A percentile compares a stretch with the other conserved stretches of the same genome.
phyloP scores from a whole-genome alignment of 1,284 basidiomycete genomes.

The Coriolopsis trogii region DNA sequence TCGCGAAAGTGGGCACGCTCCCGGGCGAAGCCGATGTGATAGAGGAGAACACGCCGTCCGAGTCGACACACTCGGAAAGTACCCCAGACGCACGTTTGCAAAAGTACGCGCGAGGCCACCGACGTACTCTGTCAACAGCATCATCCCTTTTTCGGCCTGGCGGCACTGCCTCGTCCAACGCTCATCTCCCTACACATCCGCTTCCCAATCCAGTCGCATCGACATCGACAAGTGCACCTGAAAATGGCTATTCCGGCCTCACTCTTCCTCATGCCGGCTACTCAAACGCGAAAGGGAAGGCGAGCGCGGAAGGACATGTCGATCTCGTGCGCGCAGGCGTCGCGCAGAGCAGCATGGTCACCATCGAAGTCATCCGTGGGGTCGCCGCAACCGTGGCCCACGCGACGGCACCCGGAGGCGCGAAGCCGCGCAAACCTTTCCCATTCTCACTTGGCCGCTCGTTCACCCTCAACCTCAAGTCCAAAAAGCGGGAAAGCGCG shows the following conservation, averaged over 20 bases:
- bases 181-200: constrained; percentile 34
- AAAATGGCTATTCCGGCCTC: constrained; percentile 65
- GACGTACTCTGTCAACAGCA: constrained; percentile 18
- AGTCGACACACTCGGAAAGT: constrained; percentile 22
- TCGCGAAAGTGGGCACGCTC: constrained; percentile 17
- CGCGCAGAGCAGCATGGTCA: constrained; percentile 86
- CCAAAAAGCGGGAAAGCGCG: constrained; percentile 30
- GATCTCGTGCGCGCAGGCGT: constrained; percentile 76
- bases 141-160: constrained; percentile 12
- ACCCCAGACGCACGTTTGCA: constrained; percentile 30
- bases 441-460: constrained; percentile 23
- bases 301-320: constrained; percentile 48
- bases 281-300: constrained; percentile 40
- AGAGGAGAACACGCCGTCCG: constrained; percentile 17
- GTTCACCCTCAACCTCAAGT: constrained; percentile 20
- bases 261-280: constrained; percentile 65
- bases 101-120: constrained; percentile 30
- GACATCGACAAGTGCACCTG: constrained; percentile 15
- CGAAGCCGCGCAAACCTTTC: constrained; percentile 17
- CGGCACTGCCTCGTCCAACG: constrained; percentile 17
- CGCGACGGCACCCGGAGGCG: constrained; percentile 9
- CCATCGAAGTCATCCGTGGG: constrained; percentile 75
- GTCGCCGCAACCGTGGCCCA: constrained; percentile 38
- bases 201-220: constrained; percentile 34
- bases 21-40: constrained; percentile 11